A percentile compares a stretch with the other conserved stretches of the same genome.
phyloP scores from a whole-genome alignment of 371 early-diverging fungal species.

The Fennellomyces sp. region DNA sequence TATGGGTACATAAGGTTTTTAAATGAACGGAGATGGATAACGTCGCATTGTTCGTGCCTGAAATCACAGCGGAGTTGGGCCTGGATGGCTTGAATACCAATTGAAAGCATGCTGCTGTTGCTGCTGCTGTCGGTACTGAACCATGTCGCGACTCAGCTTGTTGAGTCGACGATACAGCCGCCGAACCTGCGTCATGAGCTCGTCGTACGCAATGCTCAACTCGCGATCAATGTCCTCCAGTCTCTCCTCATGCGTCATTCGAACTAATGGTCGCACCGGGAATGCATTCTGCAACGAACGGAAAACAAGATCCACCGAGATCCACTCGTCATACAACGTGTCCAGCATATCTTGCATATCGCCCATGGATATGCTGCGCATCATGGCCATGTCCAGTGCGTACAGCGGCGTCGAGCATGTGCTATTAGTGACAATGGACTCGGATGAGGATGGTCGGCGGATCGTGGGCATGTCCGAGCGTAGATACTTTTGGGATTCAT shows the following conservation, averaged over 20 bases:
- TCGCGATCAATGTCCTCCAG: conserved; percentile 28
- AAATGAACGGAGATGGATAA: background rate
- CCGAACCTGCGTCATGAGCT: conserved; percentile 26
- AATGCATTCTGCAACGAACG: conserved; percentile 14
- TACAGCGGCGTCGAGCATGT: too few relatives aligned
- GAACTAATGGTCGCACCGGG: conserved; percentile 1
- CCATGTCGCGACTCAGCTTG: conserved; percentile 20
- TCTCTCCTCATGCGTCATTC: conserved; percentile 16
- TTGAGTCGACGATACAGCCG: conserved; percentile 20
- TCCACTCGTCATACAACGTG: conserved; percentile 18
- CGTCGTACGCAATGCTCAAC: conserved; percentile 27
- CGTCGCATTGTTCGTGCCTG: too few relatives aligned
- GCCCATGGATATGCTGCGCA: background rate
- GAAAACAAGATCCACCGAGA: conserved; percentile 17
- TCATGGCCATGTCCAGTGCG: too few relatives aligned
- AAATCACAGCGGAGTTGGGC: background rate
- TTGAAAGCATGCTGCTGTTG: background rate
- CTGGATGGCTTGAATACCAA: background rate
- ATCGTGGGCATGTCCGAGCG: too few relatives aligned
- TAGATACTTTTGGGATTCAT: too few relatives aligned
- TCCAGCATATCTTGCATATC: conserved; percentile 16
- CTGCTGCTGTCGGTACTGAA: background rate
- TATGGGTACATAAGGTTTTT: background rate
- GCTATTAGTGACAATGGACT: too few relatives aligned
- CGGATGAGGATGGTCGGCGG: too few relatives aligned